phyloP scores from a whole-genome alignment of 2,329 filamentous ascomycete genomes.

The Epichloe glyceriae region DNA sequence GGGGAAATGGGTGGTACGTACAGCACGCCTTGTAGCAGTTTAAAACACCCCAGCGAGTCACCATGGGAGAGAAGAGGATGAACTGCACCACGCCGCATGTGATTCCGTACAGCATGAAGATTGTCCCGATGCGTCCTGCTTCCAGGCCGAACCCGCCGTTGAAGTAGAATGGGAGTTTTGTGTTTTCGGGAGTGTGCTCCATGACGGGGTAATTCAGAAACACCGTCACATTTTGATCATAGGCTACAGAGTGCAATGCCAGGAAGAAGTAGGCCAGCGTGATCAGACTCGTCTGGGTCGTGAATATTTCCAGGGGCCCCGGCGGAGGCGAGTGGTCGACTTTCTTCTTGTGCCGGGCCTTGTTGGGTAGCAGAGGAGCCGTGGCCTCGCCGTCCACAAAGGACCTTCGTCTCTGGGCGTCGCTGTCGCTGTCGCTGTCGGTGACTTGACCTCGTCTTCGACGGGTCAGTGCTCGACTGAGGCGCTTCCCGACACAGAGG shows the following conservation, averaged over 20 bases:
- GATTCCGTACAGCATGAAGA: slow-evolving; percentile 75
- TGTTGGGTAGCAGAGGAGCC: slow-evolving; percentile 36
- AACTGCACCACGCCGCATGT: slow-evolving; percentile 76
- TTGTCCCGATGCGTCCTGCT: slow-evolving; percentile 64
- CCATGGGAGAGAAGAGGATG: slow-evolving; percentile 66
- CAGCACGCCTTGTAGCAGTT: slow-evolving; percentile 56
- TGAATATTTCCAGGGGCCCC: slow-evolving; percentile 54
- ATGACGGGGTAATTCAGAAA: slow-evolving; percentile 66
- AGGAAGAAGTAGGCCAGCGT: slow-evolving; percentile 68
- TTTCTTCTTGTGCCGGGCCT: slow-evolving; percentile 15
- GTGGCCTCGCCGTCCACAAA: slow-evolving; percentile 44
- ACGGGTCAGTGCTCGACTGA: slow-evolving; percentile 33
- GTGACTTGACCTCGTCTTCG: not conserved
- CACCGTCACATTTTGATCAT: slow-evolving; percentile 77
- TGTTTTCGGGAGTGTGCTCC: slow-evolving; percentile 44
- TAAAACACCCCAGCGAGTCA: slow-evolving; percentile 60
- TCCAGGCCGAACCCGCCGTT: slow-evolving; percentile 64
- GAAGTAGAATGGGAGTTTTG: slow-evolving; percentile 65
- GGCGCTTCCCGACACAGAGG: slow-evolving; percentile 53
- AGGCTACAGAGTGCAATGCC: slow-evolving; percentile 70
- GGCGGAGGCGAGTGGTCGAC: slow-evolving; percentile 12
- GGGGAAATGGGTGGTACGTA: slow-evolving; percentile 15
- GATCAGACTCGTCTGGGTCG: slow-evolving; percentile 60
- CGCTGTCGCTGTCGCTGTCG: not conserved
- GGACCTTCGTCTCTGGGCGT: slow-evolving; percentile 26